phyloP scores from a whole-genome alignment of 345 rosid genomes.

The Syzygium aqueum region DNA sequence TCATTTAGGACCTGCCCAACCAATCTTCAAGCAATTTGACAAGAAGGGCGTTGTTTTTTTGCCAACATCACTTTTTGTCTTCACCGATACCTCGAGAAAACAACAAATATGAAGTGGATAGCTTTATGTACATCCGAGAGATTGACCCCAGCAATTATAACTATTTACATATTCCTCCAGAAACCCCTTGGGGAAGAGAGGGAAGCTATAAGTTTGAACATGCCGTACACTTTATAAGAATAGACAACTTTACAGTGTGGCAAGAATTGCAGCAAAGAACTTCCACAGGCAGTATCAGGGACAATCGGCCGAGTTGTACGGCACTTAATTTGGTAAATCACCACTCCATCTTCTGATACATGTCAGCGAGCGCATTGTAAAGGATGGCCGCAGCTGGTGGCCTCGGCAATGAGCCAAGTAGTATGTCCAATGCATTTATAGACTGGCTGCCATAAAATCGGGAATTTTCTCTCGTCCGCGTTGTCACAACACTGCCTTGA shows the following conservation, averaged over 20 bases:
- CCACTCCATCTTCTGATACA: slow-evolving; percentile 46
- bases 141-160: background rate
- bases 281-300: background rate
- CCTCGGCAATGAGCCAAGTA: slow-evolving; percentile 67
- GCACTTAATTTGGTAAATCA: slow-evolving; percentile 10
- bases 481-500: slow-evolving; percentile 77
- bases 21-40: background rate
- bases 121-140: background rate
- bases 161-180: background rate
- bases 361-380: slow-evolving; percentile 62
- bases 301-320: background rate
- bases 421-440: slow-evolving; percentile 56
- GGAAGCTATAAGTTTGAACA: background rate
- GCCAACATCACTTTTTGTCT: background rate
- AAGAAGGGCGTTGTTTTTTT: background rate
- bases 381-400: slow-evolving; percentile 90
- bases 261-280: background rate
- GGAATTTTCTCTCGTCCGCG: slow-evolving; percentile 61
- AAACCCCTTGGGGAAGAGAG: background rate
- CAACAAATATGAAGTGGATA: background rate
- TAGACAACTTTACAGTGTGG: background rate
- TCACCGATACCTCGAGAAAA: background rate
- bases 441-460: slow-evolving; percentile 87
- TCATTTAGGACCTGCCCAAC: background rate
- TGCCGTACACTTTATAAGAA: slow-evolving; percentile 6